phyloP scores from a whole-genome alignment of 1,139 yeast genomes.

The Geotrichum klebahnii region DNA sequence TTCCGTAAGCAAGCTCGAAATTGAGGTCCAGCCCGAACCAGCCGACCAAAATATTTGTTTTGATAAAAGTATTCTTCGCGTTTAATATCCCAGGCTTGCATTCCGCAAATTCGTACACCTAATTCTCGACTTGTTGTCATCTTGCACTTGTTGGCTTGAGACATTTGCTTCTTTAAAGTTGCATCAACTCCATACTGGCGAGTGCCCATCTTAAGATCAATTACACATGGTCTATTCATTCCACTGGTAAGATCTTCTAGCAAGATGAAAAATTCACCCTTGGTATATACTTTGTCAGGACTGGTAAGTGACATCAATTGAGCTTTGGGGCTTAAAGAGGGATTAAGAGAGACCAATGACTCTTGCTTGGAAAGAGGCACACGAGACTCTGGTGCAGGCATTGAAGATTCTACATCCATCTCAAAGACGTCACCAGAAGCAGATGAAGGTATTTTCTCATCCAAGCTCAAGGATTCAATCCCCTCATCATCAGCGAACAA shows the following conservation, averaged over 20 bases:
- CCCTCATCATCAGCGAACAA: slow-evolving; percentile 16
- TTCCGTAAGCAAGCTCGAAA: slow-evolving; percentile 70
- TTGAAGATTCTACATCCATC: slow-evolving; percentile 28
- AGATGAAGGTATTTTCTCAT: slow-evolving; percentile 3
- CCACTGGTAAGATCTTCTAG: slow-evolving; percentile 86
- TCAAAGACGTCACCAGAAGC: slow-evolving; percentile 28
- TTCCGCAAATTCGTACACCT: slow-evolving; percentile 93
- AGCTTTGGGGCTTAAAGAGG: slow-evolving; percentile 13
- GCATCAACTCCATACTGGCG: slow-evolving; percentile 98
- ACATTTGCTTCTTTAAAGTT: slow-evolving; percentile 58
- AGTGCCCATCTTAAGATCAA: slow-evolving; percentile 97
- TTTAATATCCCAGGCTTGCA: slow-evolving; percentile 72
- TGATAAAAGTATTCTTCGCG: slow-evolving; percentile 53
- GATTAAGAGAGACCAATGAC: slow-evolving; percentile 7
- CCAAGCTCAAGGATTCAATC: slow-evolving; percentile 4
- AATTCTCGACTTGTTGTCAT: slow-evolving; percentile 73
- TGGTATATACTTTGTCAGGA: slow-evolving; percentile 30
- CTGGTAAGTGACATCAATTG: slow-evolving; percentile 20
- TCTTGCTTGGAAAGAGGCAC: slow-evolving; percentile 4
- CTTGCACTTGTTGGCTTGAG: slow-evolving; percentile 79
- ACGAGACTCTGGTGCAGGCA: slow-evolving; percentile 8
- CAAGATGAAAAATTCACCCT: slow-evolving; percentile 77
- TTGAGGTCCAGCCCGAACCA: slow-evolving; percentile 66
- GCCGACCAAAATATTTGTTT: slow-evolving; percentile 91
- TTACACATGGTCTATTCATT: slow-evolving; percentile 79